Conservation (phyloP, 345 rosid species). For the Acer negundo region DNA sequence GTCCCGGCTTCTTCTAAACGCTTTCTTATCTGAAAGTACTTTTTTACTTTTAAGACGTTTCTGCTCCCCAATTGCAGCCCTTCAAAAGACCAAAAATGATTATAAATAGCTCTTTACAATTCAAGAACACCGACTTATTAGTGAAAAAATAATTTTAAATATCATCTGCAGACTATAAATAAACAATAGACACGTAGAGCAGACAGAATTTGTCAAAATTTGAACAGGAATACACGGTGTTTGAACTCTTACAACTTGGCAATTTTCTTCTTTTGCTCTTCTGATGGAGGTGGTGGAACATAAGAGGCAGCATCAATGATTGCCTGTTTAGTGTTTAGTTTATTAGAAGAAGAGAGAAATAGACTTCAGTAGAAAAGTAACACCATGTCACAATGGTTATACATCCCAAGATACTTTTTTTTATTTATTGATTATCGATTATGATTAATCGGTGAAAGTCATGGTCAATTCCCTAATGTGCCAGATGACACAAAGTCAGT, state of each 20-base stretch:
- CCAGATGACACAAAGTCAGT: background rate
- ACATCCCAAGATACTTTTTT: background rate
- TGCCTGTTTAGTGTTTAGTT: slow-evolving; percentile 45
- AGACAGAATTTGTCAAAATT: slow-evolving; percentile 2
- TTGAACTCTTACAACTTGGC: slow-evolving; percentile 59
- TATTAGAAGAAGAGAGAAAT: slow-evolving; percentile 12
- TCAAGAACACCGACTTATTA: background rate
- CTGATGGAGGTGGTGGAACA: slow-evolving; percentile 97
- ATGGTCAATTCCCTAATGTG: background rate
- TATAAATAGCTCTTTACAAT: background rate
- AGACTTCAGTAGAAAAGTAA: background rate
- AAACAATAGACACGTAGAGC: background rate
- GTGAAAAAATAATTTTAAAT: background rate
- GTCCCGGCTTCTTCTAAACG: slow-evolving; percentile 74
- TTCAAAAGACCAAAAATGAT: slow-evolving; percentile 23
- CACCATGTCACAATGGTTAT: background rate
- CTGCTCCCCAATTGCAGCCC: slow-evolving; percentile 90
- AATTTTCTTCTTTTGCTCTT: slow-evolving; percentile 95
- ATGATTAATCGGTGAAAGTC: background rate
- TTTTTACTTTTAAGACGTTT: slow-evolving; percentile 78
- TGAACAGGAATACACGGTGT: background rate
- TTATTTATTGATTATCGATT: background rate
- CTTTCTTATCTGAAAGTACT: slow-evolving; percentile 77
- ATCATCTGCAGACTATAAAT: background rate
- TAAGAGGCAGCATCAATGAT: slow-evolving; percentile 90